These are phyloP conservation scores for Debaryomyces hansenii DNA, from an alignment of 805 yeast genomes.

Conservation along the genomic window DNA sequence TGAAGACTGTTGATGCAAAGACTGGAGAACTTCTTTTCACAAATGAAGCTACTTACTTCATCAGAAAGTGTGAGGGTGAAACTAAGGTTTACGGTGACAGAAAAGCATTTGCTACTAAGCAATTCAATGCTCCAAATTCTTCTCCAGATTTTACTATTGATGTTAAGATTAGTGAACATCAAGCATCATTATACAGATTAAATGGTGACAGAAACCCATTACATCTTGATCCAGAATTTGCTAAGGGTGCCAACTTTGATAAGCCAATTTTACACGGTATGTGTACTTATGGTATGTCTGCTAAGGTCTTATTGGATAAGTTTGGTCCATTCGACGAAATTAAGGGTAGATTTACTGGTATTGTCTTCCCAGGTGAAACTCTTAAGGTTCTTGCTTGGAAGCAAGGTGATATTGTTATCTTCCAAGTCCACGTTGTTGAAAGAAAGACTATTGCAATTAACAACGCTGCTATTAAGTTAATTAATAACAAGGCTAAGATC, in stretches of 20 bases:
- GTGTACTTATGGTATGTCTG: slow-evolving; percentile 80
- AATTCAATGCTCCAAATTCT: slow-evolving; percentile 61
- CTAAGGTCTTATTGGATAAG: slow-evolving; percentile 72
- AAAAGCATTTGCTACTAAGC: slow-evolving; percentile 59
- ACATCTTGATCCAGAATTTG: slow-evolving; percentile 91
- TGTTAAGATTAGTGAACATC: slow-evolving; percentile 62
- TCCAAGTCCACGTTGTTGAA: slow-evolving; percentile 81
- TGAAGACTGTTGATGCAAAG: slow-evolving; percentile 63
- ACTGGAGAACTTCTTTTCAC: slow-evolving; percentile 72
- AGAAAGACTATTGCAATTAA: slow-evolving; percentile 77
- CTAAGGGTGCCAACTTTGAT: slow-evolving; percentile 81
- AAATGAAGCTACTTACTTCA: slow-evolving; percentile 81
- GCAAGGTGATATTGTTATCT: slow-evolving; percentile 64
- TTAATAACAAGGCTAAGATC: slow-evolving; percentile 41
- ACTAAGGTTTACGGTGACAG: slow-evolving; percentile 49
- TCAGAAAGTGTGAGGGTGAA: slow-evolving; percentile 69
- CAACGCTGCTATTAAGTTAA: slow-evolving; percentile 77
- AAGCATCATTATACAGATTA: slow-evolving; percentile 86
- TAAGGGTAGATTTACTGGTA: slow-evolving; percentile 87
- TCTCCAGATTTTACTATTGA: slow-evolving; percentile 66
- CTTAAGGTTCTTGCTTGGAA: slow-evolving; percentile 84
- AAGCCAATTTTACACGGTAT: slow-evolving; percentile 92
- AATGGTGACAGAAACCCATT: slow-evolving; percentile 95
- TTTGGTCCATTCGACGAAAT: slow-evolving; percentile 81
- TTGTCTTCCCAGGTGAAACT: slow-evolving; percentile 94